A percentile compares a stretch with the other conserved stretches of the same genome.
Conservation (phyloP, 2,329 filamentous ascomycete species). For the Alternaria arbusti region DNA sequence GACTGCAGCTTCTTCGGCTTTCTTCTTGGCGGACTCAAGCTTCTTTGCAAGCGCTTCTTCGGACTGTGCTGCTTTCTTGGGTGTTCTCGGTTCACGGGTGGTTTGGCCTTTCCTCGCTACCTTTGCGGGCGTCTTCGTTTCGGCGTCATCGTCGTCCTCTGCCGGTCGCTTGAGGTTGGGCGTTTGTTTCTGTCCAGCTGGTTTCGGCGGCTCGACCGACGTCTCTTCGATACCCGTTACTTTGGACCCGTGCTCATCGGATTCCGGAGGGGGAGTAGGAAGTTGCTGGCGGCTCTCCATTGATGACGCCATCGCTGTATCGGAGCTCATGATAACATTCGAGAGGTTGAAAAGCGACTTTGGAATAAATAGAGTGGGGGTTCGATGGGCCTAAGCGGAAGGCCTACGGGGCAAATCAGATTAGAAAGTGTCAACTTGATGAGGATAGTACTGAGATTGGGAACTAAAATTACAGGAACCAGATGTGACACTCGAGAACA, state of each 20-base stretch:
- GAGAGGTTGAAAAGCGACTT: neutral
- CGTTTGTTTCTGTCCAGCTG: neutral
- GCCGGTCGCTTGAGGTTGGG: neutral
- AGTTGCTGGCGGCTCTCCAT: neutral
- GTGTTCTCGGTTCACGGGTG: neutral
- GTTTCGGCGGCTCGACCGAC: neutral
- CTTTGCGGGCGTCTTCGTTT: neutral
- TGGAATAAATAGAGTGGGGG: too few species aligned
- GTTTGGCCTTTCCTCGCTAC: neutral
- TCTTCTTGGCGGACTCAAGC: neutral
- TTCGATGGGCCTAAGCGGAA: too few species aligned
- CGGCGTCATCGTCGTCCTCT: neutral
- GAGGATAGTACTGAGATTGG: neutral
- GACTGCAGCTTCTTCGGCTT: neutral
- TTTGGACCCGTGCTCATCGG: neutral
- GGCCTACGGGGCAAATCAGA: too few species aligned
- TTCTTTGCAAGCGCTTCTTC: neutral
- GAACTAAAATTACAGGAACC: neutral
- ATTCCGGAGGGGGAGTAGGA: neutral
- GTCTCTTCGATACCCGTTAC: neutral
- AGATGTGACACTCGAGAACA: neutral
- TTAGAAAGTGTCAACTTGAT: too few species aligned
- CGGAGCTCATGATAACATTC: neutral
- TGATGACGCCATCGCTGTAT: neutral
- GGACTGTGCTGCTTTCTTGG: neutral